These are phyloP conservation scores for Oryza officinalis DNA, from an alignment of 176 grass and related monocot genomes.

Conservation along the genomic window DNA sequence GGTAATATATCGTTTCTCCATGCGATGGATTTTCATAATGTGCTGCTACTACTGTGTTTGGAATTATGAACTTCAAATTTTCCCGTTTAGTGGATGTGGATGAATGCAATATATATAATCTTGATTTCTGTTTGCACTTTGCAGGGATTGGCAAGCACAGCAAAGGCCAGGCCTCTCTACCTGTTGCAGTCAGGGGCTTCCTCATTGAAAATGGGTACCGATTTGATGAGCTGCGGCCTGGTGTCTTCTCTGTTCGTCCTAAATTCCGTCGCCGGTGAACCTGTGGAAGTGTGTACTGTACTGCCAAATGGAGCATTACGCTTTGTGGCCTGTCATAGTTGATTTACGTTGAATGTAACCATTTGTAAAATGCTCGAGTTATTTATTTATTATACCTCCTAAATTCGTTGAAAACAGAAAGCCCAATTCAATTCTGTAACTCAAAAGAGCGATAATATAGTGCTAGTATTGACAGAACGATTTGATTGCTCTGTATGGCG, in stretches of 20 bases:
- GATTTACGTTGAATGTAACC: constrained; percentile 9
- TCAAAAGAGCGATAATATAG: not conserved
- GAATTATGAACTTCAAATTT: not conserved
- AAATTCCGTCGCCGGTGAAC: constrained; percentile 65
- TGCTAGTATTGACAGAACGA: not conserved
- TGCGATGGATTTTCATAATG: not conserved
- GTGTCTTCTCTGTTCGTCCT: constrained; percentile 65
- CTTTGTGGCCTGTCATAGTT: not conserved
- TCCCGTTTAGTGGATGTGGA: not conserved
- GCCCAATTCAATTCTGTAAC: not conserved
- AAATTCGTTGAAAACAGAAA: not conserved
- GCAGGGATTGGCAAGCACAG: constrained; percentile 94
- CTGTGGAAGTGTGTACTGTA: not conserved
- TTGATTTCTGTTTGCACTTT: constrained; percentile 30
- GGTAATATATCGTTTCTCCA: constrained; percentile 41
- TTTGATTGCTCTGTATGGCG: not conserved
- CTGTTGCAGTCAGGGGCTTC: constrained; percentile 63
- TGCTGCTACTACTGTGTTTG: not conserved
- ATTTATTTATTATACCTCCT: too few relatives aligned
- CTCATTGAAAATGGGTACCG: constrained; percentile 86
- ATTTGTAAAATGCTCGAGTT: not conserved
- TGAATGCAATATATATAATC: not conserved
- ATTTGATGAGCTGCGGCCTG: constrained; percentile 71
- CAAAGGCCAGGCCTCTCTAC: constrained; percentile 81
- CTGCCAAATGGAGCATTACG: not conserved